A percentile compares a stretch with the other conserved stretches of the same genome.
These are phyloP conservation scores for Ceratorhiza oryzae-sativae DNA, from an alignment of 1,284 basidiomycete genomes.

Conservation along the genomic window DNA sequence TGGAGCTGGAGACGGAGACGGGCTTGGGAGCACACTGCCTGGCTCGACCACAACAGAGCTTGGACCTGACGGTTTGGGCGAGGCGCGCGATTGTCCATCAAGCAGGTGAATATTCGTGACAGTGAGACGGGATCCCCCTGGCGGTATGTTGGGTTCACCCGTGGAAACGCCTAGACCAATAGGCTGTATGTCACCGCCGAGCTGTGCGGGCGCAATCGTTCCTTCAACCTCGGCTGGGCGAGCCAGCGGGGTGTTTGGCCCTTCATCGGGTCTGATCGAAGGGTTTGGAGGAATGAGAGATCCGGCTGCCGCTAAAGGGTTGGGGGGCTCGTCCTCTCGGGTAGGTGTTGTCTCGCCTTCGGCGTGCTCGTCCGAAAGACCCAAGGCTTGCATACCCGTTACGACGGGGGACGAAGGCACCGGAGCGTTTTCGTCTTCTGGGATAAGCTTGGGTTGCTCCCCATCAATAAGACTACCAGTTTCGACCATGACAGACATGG, in stretches of 20 bases:
- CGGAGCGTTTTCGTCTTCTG: constrained; percentile 16
- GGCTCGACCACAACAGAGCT: constrained; percentile 26
- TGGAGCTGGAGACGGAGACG: constrained; percentile 13
- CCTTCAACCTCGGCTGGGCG: constrained; percentile 19
- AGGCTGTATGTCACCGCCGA: neutral
- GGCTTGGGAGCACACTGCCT: constrained; percentile 12
- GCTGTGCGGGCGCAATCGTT: neutral
- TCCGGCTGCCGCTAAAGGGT: neutral
- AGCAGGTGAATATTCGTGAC: constrained; percentile 10
- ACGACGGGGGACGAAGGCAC: constrained; percentile 27
- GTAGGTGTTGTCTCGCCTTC: constrained; percentile 31
- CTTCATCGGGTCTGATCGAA: constrained; percentile 1
- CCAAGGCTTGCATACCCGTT: constrained; percentile 25
- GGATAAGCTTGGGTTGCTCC: constrained; percentile 31
- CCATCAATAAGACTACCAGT: constrained; percentile 40
- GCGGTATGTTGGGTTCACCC: neutral
- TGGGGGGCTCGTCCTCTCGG: constrained; percentile 3
- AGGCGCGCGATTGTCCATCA: neutral
- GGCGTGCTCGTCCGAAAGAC: constrained; percentile 8
- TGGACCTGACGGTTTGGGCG: constrained; percentile 7
- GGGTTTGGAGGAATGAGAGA: constrained; percentile 1
- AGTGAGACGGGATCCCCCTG: constrained; percentile 5
- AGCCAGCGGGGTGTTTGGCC: constrained; percentile 21
- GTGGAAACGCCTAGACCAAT: constrained; percentile 10
- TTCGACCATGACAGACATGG: constrained; percentile 42